Percentiles rank a stretch among this genome's conserved stretches.
These are phyloP conservation scores for Exophiala dermatitidis DNA, from an alignment of 2,329 filamentous ascomycete genomes.

Conservation along the genomic window DNA sequence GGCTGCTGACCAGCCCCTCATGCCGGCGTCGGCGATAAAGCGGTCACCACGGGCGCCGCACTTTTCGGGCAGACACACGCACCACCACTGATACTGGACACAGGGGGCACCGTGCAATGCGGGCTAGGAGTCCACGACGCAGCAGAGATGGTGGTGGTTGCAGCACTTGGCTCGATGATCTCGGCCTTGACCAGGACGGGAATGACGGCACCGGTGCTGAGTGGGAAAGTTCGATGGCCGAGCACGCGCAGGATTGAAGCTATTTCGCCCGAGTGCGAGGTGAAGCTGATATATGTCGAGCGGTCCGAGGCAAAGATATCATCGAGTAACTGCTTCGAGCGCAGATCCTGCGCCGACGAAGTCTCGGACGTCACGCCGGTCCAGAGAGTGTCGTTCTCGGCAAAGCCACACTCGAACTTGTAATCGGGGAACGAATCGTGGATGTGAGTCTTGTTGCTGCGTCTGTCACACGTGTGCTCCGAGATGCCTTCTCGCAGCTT, in stretches of 20 bases:
- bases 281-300: slow-evolving; percentile 47
- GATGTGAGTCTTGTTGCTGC: slow-evolving; percentile 46
- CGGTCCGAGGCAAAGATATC: slow-evolving; percentile 47
- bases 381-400: slow-evolving; percentile 51
- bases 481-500: slow-evolving; percentile 53
- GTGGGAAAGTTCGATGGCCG: slow-evolving; percentile 42
- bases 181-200: slow-evolving; percentile 45
- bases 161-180: neutral
- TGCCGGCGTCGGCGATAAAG: slow-evolving; percentile 9
- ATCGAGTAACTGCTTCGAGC: slow-evolving; percentile 43
- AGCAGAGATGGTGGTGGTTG: slow-evolving; percentile 13
- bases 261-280: slow-evolving; percentile 54
- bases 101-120: slow-evolving; percentile 19
- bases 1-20: neutral
- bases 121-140: slow-evolving; percentile 20
- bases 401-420: slow-evolving; percentile 47
- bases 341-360: slow-evolving; percentile 41
- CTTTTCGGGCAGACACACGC: slow-evolving; percentile 19
- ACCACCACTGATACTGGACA: slow-evolving; percentile 16
- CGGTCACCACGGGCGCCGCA: slow-evolving; percentile 15
- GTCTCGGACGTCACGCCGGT: slow-evolving; percentile 44
- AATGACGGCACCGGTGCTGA: slow-evolving; percentile 47
- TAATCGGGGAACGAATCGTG: slow-evolving; percentile 44
- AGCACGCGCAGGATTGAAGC: slow-evolving; percentile 44
- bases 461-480: slow-evolving; percentile 55